phyloP scores from a whole-genome alignment of 1,139 yeast genomes.

The Yamadazyma diddensiae region DNA sequence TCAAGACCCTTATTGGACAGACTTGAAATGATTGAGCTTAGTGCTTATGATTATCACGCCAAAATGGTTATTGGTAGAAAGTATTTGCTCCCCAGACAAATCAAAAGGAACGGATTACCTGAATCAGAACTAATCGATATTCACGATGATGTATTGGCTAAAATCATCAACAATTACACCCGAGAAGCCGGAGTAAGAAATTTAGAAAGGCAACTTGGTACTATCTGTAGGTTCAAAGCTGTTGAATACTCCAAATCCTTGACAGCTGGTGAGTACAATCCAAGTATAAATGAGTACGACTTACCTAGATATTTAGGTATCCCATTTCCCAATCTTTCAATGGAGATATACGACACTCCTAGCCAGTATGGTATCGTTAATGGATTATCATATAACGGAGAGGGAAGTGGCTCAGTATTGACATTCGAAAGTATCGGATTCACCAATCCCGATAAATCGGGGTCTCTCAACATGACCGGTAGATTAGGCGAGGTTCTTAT shows the following conservation, averaged over 20 bases:
- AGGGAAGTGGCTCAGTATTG: slow-evolving; percentile 83
- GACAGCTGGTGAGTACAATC: slow-evolving; percentile 25
- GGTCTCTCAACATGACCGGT: slow-evolving; percentile 70
- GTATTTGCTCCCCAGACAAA: slow-evolving; percentile 78
- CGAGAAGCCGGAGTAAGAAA: slow-evolving; percentile 88
- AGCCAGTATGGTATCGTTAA: slow-evolving; percentile 74
- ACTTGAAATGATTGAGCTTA: slow-evolving; percentile 77
- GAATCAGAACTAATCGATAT: slow-evolving; percentile 33
- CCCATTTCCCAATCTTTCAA: slow-evolving; percentile 36
- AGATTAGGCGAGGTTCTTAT: slow-evolving; percentile 78
- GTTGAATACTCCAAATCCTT: slow-evolving; percentile 62
- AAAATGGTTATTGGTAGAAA: slow-evolving; percentile 70
- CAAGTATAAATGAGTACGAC: slow-evolving; percentile 40
- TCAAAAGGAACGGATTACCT: slow-evolving; percentile 66
- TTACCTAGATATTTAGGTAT: slow-evolving; percentile 53
- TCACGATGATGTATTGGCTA: slow-evolving; percentile 53
- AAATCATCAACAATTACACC: slow-evolving; percentile 68
- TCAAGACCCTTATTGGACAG: slow-evolving; percentile 83
- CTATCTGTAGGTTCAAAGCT: slow-evolving; percentile 77
- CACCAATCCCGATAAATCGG: slow-evolving; percentile 20
- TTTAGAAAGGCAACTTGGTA: slow-evolving; percentile 68
- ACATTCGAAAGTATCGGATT: slow-evolving; percentile 78
- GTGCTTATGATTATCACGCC: slow-evolving; percentile 81
- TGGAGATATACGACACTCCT: slow-evolving; percentile 26
- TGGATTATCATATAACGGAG: slow-evolving; percentile 84